Conservation (phyloP, 352 stramenopile species). For the Bremia lactucae region DNA sequence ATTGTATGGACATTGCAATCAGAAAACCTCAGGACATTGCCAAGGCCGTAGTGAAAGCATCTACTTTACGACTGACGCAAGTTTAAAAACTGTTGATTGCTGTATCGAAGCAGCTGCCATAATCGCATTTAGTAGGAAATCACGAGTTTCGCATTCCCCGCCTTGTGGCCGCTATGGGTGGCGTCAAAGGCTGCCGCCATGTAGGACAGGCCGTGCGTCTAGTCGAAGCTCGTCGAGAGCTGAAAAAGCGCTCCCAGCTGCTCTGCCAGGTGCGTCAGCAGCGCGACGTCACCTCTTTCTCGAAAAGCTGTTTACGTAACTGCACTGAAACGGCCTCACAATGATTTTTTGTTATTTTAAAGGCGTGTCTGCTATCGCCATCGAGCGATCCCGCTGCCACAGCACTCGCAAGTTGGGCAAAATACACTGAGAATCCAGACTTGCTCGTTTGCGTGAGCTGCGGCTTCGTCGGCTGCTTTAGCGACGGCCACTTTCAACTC, state of each 20-base stretch:
- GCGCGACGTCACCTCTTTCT: no score
- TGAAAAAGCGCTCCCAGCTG: conserved; percentile 34
- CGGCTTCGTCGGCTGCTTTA: conserved; percentile 47
- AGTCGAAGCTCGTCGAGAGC: conserved; percentile 36
- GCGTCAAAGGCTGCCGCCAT: conserved; percentile 47
- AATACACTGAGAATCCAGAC: conserved; percentile 22
- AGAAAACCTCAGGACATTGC: no score
- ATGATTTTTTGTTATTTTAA: not conserved
- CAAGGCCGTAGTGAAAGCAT: no score
- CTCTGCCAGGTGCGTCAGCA: conserved; percentile 29
- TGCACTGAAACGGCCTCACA: not conserved
- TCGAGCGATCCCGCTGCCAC: not conserved
- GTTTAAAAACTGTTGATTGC: no score
- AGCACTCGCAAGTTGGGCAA: conserved; percentile 25
- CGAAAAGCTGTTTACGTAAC: conserved; percentile 1
- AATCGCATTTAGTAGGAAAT: conserved; percentile 5
- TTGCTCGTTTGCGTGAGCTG: conserved; percentile 50
- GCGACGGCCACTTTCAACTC: conserved; percentile 35
- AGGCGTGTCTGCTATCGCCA: conserved; percentile 3
- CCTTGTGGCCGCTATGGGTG: conserved; percentile 15
- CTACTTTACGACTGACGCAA: no score
- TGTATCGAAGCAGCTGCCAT: no score
- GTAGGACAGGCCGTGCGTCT: conserved; percentile 40
- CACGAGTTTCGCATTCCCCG: not conserved
- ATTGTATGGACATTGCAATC: no score